A percentile compares a stretch with the other conserved stretches of the same genome.
Evolutionary conservation across 305 asterid genomes (phyloP).

Genomic region (Petunia hybrid): DNA sequence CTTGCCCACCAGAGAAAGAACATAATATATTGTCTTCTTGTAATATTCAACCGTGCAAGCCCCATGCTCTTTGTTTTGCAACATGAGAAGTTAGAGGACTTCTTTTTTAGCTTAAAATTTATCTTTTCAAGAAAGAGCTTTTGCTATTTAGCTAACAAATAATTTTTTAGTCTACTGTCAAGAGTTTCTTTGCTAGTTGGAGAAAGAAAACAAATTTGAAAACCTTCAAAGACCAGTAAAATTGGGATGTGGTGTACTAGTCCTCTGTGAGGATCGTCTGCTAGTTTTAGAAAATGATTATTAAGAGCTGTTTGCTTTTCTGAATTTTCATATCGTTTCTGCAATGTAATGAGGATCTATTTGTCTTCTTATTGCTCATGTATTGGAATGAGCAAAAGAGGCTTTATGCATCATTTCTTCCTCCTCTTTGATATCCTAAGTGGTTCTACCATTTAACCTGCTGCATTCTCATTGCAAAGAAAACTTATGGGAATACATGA

Average conservation of each 20-base stretch:
- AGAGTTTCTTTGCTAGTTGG: neutral
- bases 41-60: neutral
- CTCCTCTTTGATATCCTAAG: neutral
- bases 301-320: neutral
- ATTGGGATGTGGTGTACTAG: neutral
- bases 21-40: neutral
- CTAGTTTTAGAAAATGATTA: conserved; percentile 8
- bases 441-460: conserved; percentile 18
- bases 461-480: conserved; percentile 25
- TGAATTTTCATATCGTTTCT: neutral
- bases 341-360: neutral
- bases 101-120: neutral
- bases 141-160: conserved; percentile 11
- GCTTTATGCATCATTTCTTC: neutral
- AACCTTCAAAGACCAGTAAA: neutral
- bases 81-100: neutral
- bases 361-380: conserved; percentile 1
- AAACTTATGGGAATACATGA: neutral
- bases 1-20: neutral
- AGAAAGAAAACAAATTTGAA: neutral
- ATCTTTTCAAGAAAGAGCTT: conserved; percentile 22
- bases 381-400: neutral
- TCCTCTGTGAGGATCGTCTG: neutral
- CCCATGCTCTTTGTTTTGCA: conserved; percentile 22
- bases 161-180: neutral